Conservation (phyloP, 306 rosid genomes). For the Cucumis melo region DNA sequence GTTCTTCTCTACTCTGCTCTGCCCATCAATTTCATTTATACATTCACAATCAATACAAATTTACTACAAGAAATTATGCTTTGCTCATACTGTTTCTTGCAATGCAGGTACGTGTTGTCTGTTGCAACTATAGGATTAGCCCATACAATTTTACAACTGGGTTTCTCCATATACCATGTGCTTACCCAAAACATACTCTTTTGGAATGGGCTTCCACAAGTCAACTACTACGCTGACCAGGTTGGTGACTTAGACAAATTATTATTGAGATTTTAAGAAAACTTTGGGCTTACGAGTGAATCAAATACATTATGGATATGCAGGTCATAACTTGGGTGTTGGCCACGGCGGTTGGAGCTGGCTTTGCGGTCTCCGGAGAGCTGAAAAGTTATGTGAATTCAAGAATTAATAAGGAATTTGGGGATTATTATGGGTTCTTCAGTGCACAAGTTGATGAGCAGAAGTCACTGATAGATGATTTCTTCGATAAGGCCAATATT, state of each 20-base stretch:
- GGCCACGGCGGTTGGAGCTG: background rate
- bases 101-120: background rate
- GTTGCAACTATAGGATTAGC: background rate
- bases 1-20: background rate
- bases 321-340: background rate
- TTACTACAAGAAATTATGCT: background rate
- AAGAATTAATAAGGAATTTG: background rate
- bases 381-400: background rate
- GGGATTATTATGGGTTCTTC: background rate
- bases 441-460: background rate
- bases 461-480: background rate
- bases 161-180: conserved; percentile 24
- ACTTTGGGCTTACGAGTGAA: background rate
- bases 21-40: background rate
- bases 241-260: background rate
- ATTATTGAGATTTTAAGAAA: no score
- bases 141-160: background rate
- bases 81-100: background rate
- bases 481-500: background rate
- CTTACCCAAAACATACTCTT: conserved; percentile 25
- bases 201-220: conserved; percentile 22
- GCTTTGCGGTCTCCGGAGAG: background rate
- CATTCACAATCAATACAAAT: background rate
- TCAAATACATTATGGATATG: background rate
- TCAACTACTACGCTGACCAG: conserved; percentile 53